Evolutionary conservation across 177 flowering plant genomes (phyloP).

Genomic region (Vitis hybrid): DNA sequence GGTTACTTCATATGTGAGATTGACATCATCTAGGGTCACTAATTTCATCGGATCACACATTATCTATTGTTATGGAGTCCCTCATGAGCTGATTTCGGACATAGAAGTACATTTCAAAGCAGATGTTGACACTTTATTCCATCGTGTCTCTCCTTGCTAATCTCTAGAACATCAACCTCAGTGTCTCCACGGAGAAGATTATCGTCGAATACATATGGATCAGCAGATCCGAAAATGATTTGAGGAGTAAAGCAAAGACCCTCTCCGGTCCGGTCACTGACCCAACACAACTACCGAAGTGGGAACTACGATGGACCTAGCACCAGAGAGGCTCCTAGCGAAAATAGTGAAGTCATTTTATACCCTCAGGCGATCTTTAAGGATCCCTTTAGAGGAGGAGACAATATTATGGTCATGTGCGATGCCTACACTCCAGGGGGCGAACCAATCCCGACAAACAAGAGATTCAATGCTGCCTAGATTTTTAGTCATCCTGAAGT

Average conservation of each 20-base stretch:
- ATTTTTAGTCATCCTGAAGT: conserved; percentile 48
- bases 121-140: too few relatives aligned
- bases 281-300: conserved; percentile 20
- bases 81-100: too few relatives aligned
- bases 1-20: too few relatives aligned
- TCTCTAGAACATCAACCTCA: conserved; percentile 40
- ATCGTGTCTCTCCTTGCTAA: conserved; percentile 35
- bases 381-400: conserved; percentile 63
- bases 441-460: conserved; percentile 47
- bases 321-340: conserved; percentile 28
- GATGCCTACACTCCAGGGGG: conserved; percentile 51
- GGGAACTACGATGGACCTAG: conserved; percentile 38
- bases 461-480: conserved; percentile 42
- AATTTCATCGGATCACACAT: too few relatives aligned
- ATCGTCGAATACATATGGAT: conserved; percentile 57
- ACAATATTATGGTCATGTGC: conserved; percentile 56
- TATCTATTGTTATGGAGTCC: too few relatives aligned
- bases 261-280: conserved; percentile 19
- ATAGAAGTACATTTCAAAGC: too few relatives aligned
- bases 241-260: conserved; percentile 56
- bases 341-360: conserved; percentile 31
- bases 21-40: too few relatives aligned
- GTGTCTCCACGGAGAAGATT: conserved; percentile 31
- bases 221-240: conserved; percentile 50
- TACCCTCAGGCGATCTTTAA: conserved; percentile 60